Percentiles rank a stretch among this genome's conserved stretches.
phyloP scores from a whole-genome alignment of 2,329 filamentous ascomycete species.

The Aureobasidium leucospermi region DNA sequence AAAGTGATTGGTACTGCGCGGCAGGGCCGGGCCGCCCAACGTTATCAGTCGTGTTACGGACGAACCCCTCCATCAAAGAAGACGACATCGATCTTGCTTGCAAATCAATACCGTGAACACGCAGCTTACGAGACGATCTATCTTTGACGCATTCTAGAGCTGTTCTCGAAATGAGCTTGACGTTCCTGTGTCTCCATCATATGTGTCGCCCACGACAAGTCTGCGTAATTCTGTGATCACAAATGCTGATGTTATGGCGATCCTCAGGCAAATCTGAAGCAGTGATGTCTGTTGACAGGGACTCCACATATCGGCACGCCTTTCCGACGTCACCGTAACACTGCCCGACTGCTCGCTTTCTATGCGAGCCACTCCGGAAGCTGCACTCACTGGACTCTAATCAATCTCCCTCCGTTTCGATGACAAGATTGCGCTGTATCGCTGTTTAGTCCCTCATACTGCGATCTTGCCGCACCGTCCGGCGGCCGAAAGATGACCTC shows the following conservation, averaged over 20 bases:
- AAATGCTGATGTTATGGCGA: background rate
- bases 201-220: background rate
- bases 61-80: background rate
- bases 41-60: background rate
- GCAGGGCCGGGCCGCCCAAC: background rate
- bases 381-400: background rate
- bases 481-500: background rate
- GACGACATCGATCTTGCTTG: background rate
- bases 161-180: background rate
- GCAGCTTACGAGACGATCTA: background rate
- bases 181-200: background rate
- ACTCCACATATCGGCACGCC: background rate
- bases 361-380: slow-evolving; percentile 5
- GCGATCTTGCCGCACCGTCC: background rate
- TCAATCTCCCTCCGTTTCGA: background rate
- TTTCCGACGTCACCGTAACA: slow-evolving; percentile 6
- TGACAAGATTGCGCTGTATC: background rate
- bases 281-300: background rate
- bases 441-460: background rate
- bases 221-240: background rate
- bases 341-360: background rate
- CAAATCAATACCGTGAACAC: background rate
- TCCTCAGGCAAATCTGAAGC: slow-evolving; percentile 1
- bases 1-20: background rate
- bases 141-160: background rate